Evolutionary conservation across 1,284 basidiomycete genomes (phyloP), one percentile per base, ranked within the genome.

Genomic region (Heterobasidion irregulare): DNA sequence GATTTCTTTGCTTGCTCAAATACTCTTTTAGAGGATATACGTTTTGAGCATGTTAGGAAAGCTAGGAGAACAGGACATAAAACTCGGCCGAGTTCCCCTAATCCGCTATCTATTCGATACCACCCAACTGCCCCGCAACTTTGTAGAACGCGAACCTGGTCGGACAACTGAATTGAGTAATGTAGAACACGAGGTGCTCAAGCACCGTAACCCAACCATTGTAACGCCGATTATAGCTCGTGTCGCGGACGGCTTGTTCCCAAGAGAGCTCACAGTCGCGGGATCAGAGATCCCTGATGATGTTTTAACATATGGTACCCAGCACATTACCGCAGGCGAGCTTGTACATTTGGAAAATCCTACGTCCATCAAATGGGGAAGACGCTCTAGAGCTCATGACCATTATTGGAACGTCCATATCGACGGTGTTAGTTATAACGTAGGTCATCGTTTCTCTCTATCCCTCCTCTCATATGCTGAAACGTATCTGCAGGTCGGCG

Each of bases 361-460:
- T n/a, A 41, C 38, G 62, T 63, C 8, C 8, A 74, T 84, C 52
- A 61, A 66, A 26, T 86, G 83, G 83, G 73, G 74, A n/a, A 58
- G 63, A 9, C 59, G 61, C 35, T 38, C 59, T 33, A 63, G 64
- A 15, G 54, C 58, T 16, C 62, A 70, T 13, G 63, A 64, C 6
- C 69, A 72, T 36, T 86, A 76, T 58, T 52, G 56, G 15, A 75
- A 72, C 41, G 75, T 82, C 2, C 65, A 59, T 5, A 71, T 86
- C 51, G 85, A 87, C 58, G 80, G 77, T 2, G 74, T 73, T 5
- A 55, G 65, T 34, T 87, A 88, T 63, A 62, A 64, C 18, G 84
- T 83, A 26, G 6, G 26, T 26, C 26, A 26, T 26, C 6, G 26
- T 26, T 26, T 26, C 6, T 26, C 26, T 26, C 26, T 26, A 5